Evolutionary conservation across 768 basidiomycete species (phyloP).

Genomic region (Podaxis sp.): DNA sequence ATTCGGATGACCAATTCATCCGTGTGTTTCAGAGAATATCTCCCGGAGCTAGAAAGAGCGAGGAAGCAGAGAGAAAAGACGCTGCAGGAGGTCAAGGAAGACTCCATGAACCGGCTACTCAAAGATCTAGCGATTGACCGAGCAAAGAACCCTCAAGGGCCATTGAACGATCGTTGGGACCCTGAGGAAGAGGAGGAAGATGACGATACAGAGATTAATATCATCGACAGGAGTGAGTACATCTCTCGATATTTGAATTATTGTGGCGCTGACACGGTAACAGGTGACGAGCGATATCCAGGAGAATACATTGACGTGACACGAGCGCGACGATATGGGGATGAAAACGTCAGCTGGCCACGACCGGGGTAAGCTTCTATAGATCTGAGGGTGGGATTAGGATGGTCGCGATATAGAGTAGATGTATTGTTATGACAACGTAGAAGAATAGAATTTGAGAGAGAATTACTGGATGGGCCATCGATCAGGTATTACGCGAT

Average conservation of each 20-base stretch:
- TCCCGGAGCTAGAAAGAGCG: slow-evolving; percentile 82
- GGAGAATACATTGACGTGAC: slow-evolving; percentile 78
- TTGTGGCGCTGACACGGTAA: slow-evolving; percentile 10
- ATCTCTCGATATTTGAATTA: slow-evolving; percentile 3
- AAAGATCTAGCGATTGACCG: slow-evolving; percentile 77
- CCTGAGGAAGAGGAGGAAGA: slow-evolving; percentile 54
- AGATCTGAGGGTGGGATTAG: background rate
- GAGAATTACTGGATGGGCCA: background rate
- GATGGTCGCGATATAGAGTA: background rate
- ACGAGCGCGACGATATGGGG: slow-evolving; percentile 49
- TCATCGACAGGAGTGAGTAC: slow-evolving; percentile 70
- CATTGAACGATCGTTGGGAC: slow-evolving; percentile 62
- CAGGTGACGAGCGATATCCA: slow-evolving; percentile 70
- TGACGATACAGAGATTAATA: slow-evolving; percentile 48
- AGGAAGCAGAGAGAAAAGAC: slow-evolving; percentile 61
- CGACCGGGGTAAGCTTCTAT: slow-evolving; percentile 48
- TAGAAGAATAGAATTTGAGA: slow-evolving; percentile 6
- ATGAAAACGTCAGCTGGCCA: slow-evolving; percentile 69
- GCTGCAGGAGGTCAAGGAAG: slow-evolving; percentile 65
- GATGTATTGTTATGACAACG: slow-evolving; percentile 8
- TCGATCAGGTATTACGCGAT: slow-evolving; percentile 13
- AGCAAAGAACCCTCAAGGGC: slow-evolving; percentile 55
- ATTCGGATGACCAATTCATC: background rate
- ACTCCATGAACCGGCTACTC: slow-evolving; percentile 77
- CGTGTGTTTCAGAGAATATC: slow-evolving; percentile 66